Conservation (phyloP, 2,329 filamentous ascomycete genomes). For the Pestalotiopsis sp. region DNA sequence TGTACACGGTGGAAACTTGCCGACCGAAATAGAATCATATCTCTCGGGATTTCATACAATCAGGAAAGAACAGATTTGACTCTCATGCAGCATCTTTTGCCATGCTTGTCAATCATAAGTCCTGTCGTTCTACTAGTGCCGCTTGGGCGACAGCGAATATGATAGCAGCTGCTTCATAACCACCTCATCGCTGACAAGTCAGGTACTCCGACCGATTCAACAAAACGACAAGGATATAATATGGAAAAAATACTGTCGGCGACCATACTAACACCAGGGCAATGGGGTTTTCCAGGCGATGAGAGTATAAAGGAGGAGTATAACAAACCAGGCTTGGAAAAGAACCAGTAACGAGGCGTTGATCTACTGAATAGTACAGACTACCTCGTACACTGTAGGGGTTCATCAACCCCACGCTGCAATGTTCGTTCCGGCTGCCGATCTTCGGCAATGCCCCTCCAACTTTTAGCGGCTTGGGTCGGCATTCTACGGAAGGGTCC, state of each 20-base stretch:
- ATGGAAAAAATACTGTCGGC: no score
- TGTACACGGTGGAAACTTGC: no score
- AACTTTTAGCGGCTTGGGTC: constrained; percentile 2
- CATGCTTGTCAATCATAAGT: not conserved
- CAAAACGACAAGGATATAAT: no score
- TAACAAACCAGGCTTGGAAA: not conserved
- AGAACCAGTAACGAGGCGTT: not conserved
- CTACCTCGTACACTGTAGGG: not conserved
- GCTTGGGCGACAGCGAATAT: not conserved
- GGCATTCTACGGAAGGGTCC: constrained; percentile 3
- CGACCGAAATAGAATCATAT: not conserved
- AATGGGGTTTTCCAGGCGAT: no score
- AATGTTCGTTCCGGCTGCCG: not conserved
- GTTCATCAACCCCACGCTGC: not conserved
- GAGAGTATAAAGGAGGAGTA: no score
- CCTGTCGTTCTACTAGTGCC: not conserved
- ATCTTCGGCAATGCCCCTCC: constrained; percentile 10
- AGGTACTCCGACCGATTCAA: no score
- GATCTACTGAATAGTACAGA: not conserved
- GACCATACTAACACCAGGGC: not conserved
- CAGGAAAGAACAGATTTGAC: no score
- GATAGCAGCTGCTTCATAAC: no score
- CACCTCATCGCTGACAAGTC: no score
- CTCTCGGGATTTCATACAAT: no score
- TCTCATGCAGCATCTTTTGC: not conserved